Evolutionary conservation across 306 rosid species (phyloP).

Genomic region (Dryas octopetala): DNA sequence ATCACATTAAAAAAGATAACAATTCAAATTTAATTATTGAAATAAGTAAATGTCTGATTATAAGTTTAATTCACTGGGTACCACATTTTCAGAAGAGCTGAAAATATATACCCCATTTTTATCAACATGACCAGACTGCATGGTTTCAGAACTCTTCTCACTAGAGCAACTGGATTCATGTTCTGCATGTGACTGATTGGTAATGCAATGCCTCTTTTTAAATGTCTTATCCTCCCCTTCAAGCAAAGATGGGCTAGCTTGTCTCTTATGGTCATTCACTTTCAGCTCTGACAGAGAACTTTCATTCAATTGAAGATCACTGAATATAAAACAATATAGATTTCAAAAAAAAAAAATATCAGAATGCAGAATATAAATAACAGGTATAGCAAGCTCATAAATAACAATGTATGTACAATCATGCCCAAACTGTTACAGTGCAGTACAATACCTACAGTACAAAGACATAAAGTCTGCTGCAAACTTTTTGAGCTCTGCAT

Average conservation of each 20-base stretch:
- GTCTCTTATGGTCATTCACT: constrained; percentile 47
- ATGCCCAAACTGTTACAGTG: neutral
- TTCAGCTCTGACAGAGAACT: constrained; percentile 42
- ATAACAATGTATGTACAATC: neutral
- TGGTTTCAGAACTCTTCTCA: constrained; percentile 33
- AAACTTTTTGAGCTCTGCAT: constrained; percentile 50
- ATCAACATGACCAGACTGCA: constrained; percentile 36
- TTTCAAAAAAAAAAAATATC: neutral
- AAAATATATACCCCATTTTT: constrained; percentile 34
- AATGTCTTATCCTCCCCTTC: constrained; percentile 36
- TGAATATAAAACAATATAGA: constrained; percentile 18
- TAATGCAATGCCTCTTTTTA: constrained; percentile 39
- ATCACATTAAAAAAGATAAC: constrained; percentile 18
- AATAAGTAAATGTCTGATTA: constrained; percentile 6
- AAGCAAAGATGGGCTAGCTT: constrained; percentile 30
- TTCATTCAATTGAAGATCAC: constrained; percentile 42
- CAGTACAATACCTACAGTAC: constrained; percentile 63
- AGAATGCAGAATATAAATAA: neutral
- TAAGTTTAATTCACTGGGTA: neutral
- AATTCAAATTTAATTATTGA: constrained; percentile 18
- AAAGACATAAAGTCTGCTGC: constrained; percentile 64
- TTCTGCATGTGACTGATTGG: constrained; percentile 32
- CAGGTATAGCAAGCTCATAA: neutral
- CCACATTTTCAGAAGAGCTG: constrained; percentile 22
- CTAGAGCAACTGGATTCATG: constrained; percentile 28